These are phyloP conservation scores for Eragrostis curvula DNA, from an alignment of 176 grass and related monocot species.

Conservation along the genomic window DNA sequence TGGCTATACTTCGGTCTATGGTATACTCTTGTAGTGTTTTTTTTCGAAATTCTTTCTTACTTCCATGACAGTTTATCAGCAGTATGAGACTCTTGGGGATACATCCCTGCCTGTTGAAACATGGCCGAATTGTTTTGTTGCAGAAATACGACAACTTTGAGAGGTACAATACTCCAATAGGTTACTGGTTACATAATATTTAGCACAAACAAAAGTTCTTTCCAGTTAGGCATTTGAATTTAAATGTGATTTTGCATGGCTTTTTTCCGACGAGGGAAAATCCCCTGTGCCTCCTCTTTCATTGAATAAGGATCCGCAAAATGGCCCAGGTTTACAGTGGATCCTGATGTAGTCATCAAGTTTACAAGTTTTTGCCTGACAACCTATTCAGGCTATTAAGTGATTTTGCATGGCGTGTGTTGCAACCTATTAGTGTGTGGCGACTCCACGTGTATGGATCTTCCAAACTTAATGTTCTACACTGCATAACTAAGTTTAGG, in stretches of 20 bases:
- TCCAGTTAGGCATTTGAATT: background rate
- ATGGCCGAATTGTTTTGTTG: background rate
- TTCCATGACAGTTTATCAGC: background rate
- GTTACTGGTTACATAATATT: background rate
- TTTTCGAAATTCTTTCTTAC: background rate
- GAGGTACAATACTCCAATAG: background rate
- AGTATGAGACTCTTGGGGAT: background rate
- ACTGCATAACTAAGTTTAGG: background rate
- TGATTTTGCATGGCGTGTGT: background rate
- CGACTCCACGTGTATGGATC: background rate
- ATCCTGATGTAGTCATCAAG: too few species aligned
- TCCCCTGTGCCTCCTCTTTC: too few species aligned
- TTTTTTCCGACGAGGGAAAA: too few species aligned
- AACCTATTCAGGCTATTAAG: too few species aligned
- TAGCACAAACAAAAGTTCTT: background rate
- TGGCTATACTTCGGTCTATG: too few species aligned
- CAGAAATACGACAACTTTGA: background rate
- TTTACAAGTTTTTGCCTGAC: too few species aligned
- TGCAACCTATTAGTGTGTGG: background rate
- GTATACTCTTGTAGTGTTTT: background rate
- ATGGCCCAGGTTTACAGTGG: too few species aligned
- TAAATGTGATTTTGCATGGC: too few species aligned
- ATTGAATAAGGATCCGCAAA: too few species aligned
- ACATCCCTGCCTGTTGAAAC: background rate
- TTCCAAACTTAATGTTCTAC: background rate